These are phyloP conservation scores for Aristolochia contorta DNA, from an alignment of 164 flowering plant genomes.

Conservation along the genomic window DNA sequence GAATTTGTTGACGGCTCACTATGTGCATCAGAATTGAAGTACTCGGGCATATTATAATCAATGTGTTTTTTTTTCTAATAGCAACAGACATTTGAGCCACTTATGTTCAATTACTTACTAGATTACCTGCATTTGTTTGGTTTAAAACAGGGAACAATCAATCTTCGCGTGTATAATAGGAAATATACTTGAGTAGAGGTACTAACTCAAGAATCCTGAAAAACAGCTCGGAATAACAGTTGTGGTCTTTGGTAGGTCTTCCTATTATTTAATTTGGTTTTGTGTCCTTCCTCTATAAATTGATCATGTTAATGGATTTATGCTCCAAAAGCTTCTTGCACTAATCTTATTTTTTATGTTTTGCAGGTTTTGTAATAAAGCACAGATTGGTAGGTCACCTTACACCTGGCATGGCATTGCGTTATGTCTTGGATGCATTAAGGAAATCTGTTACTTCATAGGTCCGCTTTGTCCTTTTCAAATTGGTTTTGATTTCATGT, in stretches of 20 bases:
- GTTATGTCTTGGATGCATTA: conserved; percentile 81
- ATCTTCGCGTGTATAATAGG: conserved; percentile 84
- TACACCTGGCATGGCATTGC: conserved; percentile 83
- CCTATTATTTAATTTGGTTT: neutral
- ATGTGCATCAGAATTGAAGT: too few species aligned
- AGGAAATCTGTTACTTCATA: conserved; percentile 95
- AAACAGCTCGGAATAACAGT: conserved; percentile 85
- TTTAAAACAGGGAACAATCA: conserved; percentile 56
- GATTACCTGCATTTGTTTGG: neutral
- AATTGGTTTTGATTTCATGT: neutral
- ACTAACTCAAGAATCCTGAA: conserved; percentile 91
- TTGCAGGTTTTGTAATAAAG: conserved; percentile 81
- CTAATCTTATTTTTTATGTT: neutral
- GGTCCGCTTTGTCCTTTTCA: conserved; percentile 30
- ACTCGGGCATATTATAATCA: too few species aligned
- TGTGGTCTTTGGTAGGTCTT: conserved; percentile 62
- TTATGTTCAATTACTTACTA: too few species aligned
- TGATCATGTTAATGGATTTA: too few species aligned
- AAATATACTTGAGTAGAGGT: conserved; percentile 80
- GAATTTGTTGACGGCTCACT: too few species aligned
- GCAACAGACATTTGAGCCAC: too few species aligned
- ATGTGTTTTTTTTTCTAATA: too few species aligned
- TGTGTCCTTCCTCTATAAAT: neutral
- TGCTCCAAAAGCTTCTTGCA: too few species aligned
- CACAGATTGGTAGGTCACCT: conserved; percentile 90